Percentiles rank a stretch among this genome's conserved stretches.
Evolutionary conservation across 768 basidiomycete species (phyloP).

Genomic region (Clavulina sp.): DNA sequence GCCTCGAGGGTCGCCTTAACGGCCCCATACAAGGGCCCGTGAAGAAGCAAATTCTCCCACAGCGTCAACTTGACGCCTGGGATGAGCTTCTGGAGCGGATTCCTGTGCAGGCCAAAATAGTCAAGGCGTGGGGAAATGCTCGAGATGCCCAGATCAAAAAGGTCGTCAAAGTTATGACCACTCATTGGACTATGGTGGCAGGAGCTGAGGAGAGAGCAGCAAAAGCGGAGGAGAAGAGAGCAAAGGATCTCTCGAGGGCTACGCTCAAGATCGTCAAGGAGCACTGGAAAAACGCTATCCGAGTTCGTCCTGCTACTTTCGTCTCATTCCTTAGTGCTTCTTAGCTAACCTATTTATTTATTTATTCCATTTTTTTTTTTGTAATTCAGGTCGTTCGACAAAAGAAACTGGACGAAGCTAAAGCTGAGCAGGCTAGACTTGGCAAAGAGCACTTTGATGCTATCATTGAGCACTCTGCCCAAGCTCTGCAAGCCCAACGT

Average conservation of each 20-base stretch:
- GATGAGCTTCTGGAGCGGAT: constrained; percentile 22
- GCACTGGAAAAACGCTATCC: constrained; percentile 81
- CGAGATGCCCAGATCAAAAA: constrained; percentile 23
- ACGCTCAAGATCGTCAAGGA: constrained; percentile 49
- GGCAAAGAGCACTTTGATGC: constrained; percentile 81
- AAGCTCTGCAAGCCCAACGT: constrained; percentile 71
- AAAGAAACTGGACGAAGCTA: constrained; percentile 34
- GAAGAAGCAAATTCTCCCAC: constrained; percentile 12
- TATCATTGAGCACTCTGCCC: constrained; percentile 76
- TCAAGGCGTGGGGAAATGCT: constrained; percentile 23
- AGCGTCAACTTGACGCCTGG: constrained; percentile 17
- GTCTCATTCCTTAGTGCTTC: not conserved
- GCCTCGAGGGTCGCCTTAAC: constrained; percentile 30
- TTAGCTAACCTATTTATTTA: not conserved
- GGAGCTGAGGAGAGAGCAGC: constrained; percentile 42
- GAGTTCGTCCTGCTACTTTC: constrained; percentile 30
- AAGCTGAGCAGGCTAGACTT: constrained; percentile 59
- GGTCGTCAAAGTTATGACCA: constrained; percentile 47
- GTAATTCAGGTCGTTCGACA: constrained; percentile 65
- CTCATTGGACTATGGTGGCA: constrained; percentile 57
- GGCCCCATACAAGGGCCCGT: constrained; percentile 20
- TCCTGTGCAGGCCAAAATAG: constrained; percentile 17
- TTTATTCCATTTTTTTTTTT: too few relatives aligned
- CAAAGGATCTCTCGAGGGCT: constrained; percentile 50
- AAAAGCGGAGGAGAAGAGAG: constrained; percentile 45